Evolutionary conservation across 2,329 filamentous ascomycete species (phyloP), one percentile per base, ranked within the genome.

Genomic region (Tricladium varicosporioides): DNA sequence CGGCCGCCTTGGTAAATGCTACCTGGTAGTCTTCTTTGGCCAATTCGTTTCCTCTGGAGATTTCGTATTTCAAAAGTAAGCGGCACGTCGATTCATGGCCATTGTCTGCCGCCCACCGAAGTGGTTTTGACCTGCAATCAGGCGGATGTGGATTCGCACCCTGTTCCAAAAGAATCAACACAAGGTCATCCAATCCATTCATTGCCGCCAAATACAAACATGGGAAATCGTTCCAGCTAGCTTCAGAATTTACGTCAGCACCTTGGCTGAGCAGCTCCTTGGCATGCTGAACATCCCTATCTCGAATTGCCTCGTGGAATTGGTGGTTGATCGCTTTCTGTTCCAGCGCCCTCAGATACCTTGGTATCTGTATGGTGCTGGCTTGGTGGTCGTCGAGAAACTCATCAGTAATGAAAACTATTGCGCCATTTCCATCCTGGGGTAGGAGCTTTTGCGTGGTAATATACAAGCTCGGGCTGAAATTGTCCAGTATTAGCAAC

Each of bases 21-120:
- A 27, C 22, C 22, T 27, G 22, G 22, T 27, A 27, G 22, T 27
- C 22, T 27, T 27, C 22, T 27, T 27, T 27, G 22, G 7, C 22
- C 22, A 27, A 27, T 27, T 27, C 22, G 22, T 3, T 27, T 27
- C 22, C 22, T 27, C 22, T 27, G 22, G 22, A 27, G 7, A 27
- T 73, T 13, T 71, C 70, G 5, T 67, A 61, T 11, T 71, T 63
- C 4, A 76, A 43, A 13, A 77, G 64, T 48, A 71, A 63, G 7
- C 69, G 63, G 51, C 74, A 64, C 5, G 73, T 67, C 15, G 73
- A 59, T 9, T 56, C 49, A 48, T 61, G 56, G 1, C 62, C 66
- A 4, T 54, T 53, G 53, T 54, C 59, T 7, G 63, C 56, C 16
- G 60, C 60, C 58, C 64, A 65, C 47, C 64, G 63, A 5, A 63